Percentiles rank a stretch among this genome's conserved stretches.
phyloP scores from a whole-genome alignment of 2,329 filamentous ascomycete species.

The Penicillium freii region DNA sequence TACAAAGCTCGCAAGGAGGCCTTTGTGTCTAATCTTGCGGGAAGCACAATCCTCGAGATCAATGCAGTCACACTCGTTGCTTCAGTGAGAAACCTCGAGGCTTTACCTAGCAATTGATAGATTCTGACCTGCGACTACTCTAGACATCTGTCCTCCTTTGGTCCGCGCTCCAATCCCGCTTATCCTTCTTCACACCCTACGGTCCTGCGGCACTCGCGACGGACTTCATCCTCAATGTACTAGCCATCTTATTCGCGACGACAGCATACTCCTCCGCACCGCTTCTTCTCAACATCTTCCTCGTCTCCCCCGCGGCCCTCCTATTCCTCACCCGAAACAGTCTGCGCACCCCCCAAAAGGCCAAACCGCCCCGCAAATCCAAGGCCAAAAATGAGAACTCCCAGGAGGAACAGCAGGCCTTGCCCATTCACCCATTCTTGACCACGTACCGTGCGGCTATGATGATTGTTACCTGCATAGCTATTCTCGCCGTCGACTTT shows the following conservation, averaged over 20 bases:
- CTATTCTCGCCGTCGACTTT: conserved; percentile 97
- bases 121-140: not conserved
- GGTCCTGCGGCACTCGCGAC: conserved; percentile 64
- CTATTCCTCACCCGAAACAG: conserved; percentile 51
- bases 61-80: conserved; percentile 81
- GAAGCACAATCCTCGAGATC: conserved; percentile 80
- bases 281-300: conserved; percentile 69
- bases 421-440: conserved; percentile 87
- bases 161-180: conserved; percentile 81
- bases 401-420: conserved; percentile 42
- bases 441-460: conserved; percentile 88
- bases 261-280: conserved; percentile 79
- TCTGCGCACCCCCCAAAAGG: conserved; percentile 32
- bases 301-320: conserved; percentile 68
- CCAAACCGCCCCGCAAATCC: conserved; percentile 33
- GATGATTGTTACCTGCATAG: conserved; percentile 84
- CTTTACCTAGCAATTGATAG: not conserved
- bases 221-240: conserved; percentile 86
- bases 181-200: conserved; percentile 79
- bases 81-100: conserved; percentile 59
- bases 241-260: conserved; percentile 75
- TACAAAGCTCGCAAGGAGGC: conserved; percentile 94
- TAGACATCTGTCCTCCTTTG: conserved; percentile 81
- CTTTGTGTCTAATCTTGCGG: conserved; percentile 87
- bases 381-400: conserved; percentile 22